Conservation (phyloP, 139 green algal species). For the Coelastrella sp. region DNA sequence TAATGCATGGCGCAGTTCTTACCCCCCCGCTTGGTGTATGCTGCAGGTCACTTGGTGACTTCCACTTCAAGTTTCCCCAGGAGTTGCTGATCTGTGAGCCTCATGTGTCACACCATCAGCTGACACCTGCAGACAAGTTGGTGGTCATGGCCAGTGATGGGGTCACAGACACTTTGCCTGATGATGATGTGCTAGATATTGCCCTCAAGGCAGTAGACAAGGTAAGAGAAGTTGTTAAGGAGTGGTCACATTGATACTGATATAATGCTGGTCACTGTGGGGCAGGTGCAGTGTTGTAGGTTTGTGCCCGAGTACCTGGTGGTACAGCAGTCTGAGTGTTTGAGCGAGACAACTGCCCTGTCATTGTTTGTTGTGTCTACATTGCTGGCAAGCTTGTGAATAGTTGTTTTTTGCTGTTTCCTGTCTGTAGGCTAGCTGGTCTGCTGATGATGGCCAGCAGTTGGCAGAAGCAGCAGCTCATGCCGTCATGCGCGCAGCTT, state of each 20-base stretch:
- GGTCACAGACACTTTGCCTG: slow-evolving; percentile 28
- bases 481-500: neutral
- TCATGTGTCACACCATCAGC: neutral
- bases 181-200: slow-evolving; percentile 21
- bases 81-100: slow-evolving; percentile 22
- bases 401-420: neutral
- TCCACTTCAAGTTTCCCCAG: slow-evolving; percentile 37
- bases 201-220: slow-evolving; percentile 12
- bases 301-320: too few species aligned
- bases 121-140: slow-evolving; percentile 21
- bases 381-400: neutral
- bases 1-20: neutral
- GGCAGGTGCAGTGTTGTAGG: too few species aligned
- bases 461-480: slow-evolving; percentile 8
- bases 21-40: neutral
- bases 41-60: slow-evolving; percentile 45
- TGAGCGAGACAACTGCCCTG: too few species aligned
- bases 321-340: too few species aligned
- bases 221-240: neutral
- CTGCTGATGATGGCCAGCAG: slow-evolving; percentile 12
- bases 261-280: neutral
- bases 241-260: neutral
- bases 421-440: neutral
- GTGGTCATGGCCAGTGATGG: slow-evolving; percentile 42
- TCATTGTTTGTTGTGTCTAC: neutral